phyloP scores from a whole-genome alignment of 1,139 yeast species.

The Candida buenavistaensis region DNA sequence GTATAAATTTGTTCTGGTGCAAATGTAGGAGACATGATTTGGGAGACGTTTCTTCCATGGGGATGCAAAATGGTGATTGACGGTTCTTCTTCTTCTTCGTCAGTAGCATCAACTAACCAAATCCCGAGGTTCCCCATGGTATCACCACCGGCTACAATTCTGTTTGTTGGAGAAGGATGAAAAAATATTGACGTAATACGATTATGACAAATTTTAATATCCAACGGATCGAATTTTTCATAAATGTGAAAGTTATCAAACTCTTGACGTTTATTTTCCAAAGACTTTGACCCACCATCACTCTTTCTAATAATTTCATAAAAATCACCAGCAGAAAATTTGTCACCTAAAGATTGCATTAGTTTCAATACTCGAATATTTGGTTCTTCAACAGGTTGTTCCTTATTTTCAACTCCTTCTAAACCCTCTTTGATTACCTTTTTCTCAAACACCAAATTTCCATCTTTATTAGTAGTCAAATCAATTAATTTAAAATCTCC shows the following conservation, averaged over 20 bases:
- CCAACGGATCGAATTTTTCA: conserved; percentile 63
- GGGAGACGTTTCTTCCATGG: conserved; percentile 74
- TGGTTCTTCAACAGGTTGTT: conserved; percentile 21
- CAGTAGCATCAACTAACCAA: conserved; percentile 68
- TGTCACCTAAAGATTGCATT: conserved; percentile 47
- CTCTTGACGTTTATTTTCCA: conserved; percentile 50
- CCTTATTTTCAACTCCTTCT: conserved; percentile 8
- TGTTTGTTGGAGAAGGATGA: conserved; percentile 68
- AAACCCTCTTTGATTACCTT: conserved; percentile 20
- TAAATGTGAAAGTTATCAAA: conserved; percentile 52
- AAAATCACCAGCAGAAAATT: conserved; percentile 78
- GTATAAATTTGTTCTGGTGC: conserved; percentile 60
- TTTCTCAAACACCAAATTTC: conserved; percentile 30
- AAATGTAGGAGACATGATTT: conserved; percentile 53
- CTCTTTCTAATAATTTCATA: conserved; percentile 50
- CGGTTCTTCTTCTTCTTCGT: conserved; percentile 47
- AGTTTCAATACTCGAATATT: conserved; percentile 39
- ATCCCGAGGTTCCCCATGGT: conserved; percentile 80
- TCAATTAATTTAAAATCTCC: conserved; percentile 67
- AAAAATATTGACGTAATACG: conserved; percentile 73
- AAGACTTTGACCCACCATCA: conserved; percentile 26
- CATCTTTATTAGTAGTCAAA: conserved; percentile 45
- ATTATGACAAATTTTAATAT: conserved; percentile 68
- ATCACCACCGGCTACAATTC: conserved; percentile 82
- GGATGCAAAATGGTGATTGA: conserved; percentile 64